Conservation (phyloP, 208 protist genomes). For the Strigomonas culicis region DNA sequence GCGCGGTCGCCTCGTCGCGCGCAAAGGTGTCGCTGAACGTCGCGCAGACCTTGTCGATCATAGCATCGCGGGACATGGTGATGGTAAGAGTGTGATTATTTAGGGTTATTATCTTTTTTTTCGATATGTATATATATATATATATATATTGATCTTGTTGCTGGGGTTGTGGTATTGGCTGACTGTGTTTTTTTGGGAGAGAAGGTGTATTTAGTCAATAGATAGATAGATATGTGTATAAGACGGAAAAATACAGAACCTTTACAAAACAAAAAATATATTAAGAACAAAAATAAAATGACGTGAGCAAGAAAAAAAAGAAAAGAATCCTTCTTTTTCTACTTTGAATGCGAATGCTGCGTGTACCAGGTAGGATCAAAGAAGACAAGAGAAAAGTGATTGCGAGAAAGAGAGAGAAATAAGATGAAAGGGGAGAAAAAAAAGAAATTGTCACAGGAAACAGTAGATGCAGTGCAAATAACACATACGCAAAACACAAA, state of each 20-base stretch:
- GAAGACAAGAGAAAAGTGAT: too few relatives aligned
- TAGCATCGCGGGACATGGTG: constrained; percentile 66
- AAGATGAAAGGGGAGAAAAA: neutral
- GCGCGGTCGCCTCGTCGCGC: constrained; percentile 62
- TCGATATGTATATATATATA: too few relatives aligned
- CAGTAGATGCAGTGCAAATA: neutral
- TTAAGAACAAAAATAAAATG: too few relatives aligned
- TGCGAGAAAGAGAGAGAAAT: neutral
- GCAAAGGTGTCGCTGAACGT: constrained; percentile 62
- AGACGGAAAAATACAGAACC: neutral
- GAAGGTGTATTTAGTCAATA: neutral
- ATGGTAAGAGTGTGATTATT: neutral
- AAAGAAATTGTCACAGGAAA: neutral
- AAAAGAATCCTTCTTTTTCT: neutral
- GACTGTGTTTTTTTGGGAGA: neutral
- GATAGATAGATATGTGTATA: neutral
- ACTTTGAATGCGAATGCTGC: too few relatives aligned
- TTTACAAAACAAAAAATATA: neutral
- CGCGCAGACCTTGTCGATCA: constrained; percentile 64
- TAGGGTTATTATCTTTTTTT: too few relatives aligned
- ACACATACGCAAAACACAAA: too few relatives aligned
- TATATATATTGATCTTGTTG: neutral
- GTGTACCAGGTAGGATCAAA: too few relatives aligned
- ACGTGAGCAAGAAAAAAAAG: neutral
- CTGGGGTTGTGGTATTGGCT: neutral